Evolutionary conservation across 2,329 filamentous ascomycete genomes (phyloP), one percentile per base, ranked within the genome.

Genomic region (Gyromitra esculenta): DNA sequence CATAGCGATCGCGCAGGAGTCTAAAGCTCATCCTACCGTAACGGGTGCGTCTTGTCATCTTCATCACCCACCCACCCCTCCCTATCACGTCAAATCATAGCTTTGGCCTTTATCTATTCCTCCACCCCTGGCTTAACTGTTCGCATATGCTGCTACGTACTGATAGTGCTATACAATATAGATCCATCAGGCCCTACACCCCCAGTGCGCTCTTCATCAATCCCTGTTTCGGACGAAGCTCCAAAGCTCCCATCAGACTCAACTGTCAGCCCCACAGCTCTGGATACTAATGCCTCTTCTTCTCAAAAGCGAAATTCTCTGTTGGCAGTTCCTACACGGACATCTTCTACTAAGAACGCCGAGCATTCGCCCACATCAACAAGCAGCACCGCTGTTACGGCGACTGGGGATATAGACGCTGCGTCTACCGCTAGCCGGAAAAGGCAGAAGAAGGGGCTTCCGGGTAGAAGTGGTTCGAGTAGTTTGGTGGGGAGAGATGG

Each of bases 351-450:
- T 25, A 78, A 79, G 62, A 76, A 79, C 56, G 62, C 68, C 8
- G 72, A 77, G 48, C 73, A 76, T 48, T 80, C 79, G 39, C 79
- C 79, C 9, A 80, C 79, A 48, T 81, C 79, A 73, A 80, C 79
- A 77, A 80, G 78, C 70, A 81, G 77, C 66, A 81, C 80, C 63
- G 77, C 79, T 73, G 79, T 77, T 48, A 80, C 78, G 52, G 79
- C 77, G 59, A 78, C 79, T 66, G 76, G 77, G 48, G 79, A 79
- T 65, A 43, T 39, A 57, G 78, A 80, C 73, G 79, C 75, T 71
- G 68, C 79, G 67, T 79, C 78, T 60, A 81, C 77, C n/a, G 72
- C 76, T 15, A 79, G 80, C 70, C 78, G 78, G 60, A 81, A 80
- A 76, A 79, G 79, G 52, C 79, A 79, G 77, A 79, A 79, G 77